These are phyloP conservation scores for Zymoseptoria brevis DNA, from an alignment of 2,329 filamentous ascomycete genomes.

Conservation along the genomic window DNA sequence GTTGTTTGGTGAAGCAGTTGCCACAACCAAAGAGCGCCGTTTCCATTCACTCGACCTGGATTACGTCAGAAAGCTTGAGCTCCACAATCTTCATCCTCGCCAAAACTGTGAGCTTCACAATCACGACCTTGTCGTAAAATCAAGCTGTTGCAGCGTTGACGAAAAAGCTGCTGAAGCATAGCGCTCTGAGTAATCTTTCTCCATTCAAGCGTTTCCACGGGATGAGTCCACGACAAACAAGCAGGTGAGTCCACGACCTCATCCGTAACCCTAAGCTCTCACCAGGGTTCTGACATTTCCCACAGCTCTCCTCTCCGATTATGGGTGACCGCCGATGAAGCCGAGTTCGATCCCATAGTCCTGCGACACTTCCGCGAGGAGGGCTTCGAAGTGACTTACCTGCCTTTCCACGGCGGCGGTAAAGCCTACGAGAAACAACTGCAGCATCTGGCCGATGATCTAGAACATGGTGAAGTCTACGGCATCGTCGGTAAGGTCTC, in stretches of 20 bases:
- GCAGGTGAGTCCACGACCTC: background rate
- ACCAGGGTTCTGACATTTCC: background rate
- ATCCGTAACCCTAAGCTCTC: background rate
- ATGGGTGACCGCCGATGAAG: slow-evolving; percentile 15
- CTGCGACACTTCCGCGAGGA: slow-evolving; percentile 36
- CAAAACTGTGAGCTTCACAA: background rate
- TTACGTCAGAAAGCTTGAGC: background rate
- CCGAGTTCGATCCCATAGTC: slow-evolving; percentile 32
- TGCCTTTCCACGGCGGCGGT: slow-evolving; percentile 24
- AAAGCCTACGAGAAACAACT: slow-evolving; percentile 29
- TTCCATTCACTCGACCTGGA: background rate
- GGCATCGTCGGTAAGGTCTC: slow-evolving; percentile 19
- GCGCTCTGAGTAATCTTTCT: too few species aligned
- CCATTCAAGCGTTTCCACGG: too few species aligned
- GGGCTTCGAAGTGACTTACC: slow-evolving; percentile 35
- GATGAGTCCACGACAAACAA: background rate
- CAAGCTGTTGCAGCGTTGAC: too few species aligned
- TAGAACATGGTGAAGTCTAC: slow-evolving; percentile 28
- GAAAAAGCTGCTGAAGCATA: background rate
- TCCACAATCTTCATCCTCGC: background rate
- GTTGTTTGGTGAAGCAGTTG: background rate
- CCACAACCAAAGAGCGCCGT: background rate
- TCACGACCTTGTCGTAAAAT: background rate
- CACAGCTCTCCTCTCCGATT: slow-evolving; percentile 25
- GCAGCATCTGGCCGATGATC: slow-evolving; percentile 31